These are phyloP conservation scores for Alternaria angustiovoidea DNA, from an alignment of 2,329 filamentous ascomycete genomes.

Conservation along the genomic window DNA sequence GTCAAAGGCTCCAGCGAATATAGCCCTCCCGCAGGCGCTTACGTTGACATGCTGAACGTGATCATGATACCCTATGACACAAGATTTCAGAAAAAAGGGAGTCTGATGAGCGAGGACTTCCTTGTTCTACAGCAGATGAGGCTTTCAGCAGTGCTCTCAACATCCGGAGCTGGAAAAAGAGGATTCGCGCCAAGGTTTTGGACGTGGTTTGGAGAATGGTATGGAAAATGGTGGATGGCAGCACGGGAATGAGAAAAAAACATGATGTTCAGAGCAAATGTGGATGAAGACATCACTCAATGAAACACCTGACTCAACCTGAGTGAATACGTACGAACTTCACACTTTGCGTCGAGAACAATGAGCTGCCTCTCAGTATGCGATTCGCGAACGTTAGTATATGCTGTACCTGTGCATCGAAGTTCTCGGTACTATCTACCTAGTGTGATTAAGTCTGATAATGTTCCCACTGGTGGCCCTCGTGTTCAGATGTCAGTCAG, in stretches of 20 bases:
- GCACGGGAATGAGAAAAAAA: no score
- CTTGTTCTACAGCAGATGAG: no score
- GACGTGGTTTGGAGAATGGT: no score
- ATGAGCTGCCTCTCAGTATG: neutral
- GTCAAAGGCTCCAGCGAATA: neutral
- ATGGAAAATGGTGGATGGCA: neutral
- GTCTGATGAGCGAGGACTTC: no score
- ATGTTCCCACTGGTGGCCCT: neutral
- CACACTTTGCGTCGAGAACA: neutral
- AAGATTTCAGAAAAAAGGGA: neutral
- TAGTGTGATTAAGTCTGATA: no score
- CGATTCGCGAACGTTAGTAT: neutral
- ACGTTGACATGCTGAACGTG: neutral
- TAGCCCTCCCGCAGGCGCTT: neutral
- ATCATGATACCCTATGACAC: neutral
- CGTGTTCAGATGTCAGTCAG: neutral
- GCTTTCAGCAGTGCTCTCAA: no score
- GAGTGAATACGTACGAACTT: neutral
- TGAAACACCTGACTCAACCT: neutral
- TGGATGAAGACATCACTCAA: no score
- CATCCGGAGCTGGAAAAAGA: no score
- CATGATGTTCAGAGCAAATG: no score
- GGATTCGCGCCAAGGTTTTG: no score
- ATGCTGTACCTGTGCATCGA: neutral
- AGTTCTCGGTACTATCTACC: neutral